Evolutionary conservation across 1,284 basidiomycete genomes (phyloP).

Genomic region (Puccinia brachypodii): DNA sequence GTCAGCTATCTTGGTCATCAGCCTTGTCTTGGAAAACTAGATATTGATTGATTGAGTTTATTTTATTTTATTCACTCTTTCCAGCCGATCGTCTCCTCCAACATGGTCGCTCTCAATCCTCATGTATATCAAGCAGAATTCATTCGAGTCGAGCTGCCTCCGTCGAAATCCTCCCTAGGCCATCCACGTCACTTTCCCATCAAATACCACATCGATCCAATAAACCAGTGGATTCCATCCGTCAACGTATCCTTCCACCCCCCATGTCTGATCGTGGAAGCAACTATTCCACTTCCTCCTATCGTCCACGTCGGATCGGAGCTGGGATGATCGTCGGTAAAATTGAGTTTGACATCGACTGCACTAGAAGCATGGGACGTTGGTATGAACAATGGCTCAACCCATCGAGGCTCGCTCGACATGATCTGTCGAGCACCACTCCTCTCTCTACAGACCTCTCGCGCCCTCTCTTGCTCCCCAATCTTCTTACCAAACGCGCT

Average conservation of each 20-base stretch:
- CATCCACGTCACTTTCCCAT: background rate
- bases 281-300: background rate
- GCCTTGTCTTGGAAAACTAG: too few relatives aligned
- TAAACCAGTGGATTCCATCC: background rate
- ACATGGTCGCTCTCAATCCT: slow-evolving; percentile 1
- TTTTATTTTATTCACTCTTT: background rate
- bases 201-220: background rate
- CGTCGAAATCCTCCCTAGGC: background rate
- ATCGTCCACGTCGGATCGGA: slow-evolving; percentile 11
- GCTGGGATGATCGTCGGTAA: slow-evolving; percentile 68
- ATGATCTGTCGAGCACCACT: background rate
- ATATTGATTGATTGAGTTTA: background rate
- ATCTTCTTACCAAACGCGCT: slow-evolving; percentile 1
- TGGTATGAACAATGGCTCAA: slow-evolving; percentile 76
- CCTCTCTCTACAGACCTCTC: background rate
- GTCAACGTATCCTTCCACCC: background rate
- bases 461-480: slow-evolving; percentile 20
- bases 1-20: background rate
- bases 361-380: slow-evolving; percentile 62
- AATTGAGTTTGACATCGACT: slow-evolving; percentile 82
- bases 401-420: background rate
- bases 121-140: background rate
- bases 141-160: background rate
- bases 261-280: slow-evolving; percentile 6
- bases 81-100: background rate